Evolutionary conservation across 495 filamentous ascomycete genomes (phyloP).

Genomic region (Pseudevernia furfuracea): DNA sequence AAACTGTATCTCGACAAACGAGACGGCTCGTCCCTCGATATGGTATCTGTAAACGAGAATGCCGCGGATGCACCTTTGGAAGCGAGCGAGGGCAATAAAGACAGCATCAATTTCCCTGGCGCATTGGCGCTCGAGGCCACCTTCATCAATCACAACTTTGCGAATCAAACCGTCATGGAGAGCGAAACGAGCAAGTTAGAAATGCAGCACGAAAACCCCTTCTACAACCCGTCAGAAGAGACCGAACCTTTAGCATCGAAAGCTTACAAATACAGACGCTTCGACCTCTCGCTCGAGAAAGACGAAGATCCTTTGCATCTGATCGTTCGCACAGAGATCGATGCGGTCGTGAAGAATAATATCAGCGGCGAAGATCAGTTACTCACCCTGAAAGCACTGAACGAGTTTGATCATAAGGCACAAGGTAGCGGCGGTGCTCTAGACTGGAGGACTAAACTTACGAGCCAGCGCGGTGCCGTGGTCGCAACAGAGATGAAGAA

Average conservation of each 20-base stretch:
- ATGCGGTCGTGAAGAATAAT: constrained; percentile 90
- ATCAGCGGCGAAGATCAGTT: constrained; percentile 82
- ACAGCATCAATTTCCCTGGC: constrained; percentile 81
- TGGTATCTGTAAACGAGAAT: constrained; percentile 98
- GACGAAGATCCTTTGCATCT: constrained; percentile 86
- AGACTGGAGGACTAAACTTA: constrained; percentile 92
- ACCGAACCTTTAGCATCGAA: constrained; percentile 88
- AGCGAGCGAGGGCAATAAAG: constrained; percentile 84
- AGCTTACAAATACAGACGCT: constrained; percentile 95
- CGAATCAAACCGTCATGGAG: constrained; percentile 85
- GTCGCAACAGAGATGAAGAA: constrained; percentile 99
- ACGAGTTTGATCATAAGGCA: constrained; percentile 97
- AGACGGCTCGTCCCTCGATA: constrained; percentile 83
- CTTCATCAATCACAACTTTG: constrained; percentile 99
- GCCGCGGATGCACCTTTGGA: constrained; percentile 93
- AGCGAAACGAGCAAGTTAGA: constrained; percentile 65
- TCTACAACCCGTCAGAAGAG: constrained; percentile 91
- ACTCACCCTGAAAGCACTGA: constrained; percentile 87
- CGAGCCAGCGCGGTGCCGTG: constrained; percentile 86
- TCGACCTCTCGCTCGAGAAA: constrained; percentile 86
- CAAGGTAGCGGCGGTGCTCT: constrained; percentile 88
- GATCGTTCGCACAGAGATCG: constrained; percentile 91
- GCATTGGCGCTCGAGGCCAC: constrained; percentile 94
- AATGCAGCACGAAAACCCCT: constrained; percentile 85
- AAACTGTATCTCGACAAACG: constrained; percentile 99